These are phyloP conservation scores for Albugo laibachii DNA, from an alignment of 352 stramenopile genomes.

Conservation along the genomic window DNA sequence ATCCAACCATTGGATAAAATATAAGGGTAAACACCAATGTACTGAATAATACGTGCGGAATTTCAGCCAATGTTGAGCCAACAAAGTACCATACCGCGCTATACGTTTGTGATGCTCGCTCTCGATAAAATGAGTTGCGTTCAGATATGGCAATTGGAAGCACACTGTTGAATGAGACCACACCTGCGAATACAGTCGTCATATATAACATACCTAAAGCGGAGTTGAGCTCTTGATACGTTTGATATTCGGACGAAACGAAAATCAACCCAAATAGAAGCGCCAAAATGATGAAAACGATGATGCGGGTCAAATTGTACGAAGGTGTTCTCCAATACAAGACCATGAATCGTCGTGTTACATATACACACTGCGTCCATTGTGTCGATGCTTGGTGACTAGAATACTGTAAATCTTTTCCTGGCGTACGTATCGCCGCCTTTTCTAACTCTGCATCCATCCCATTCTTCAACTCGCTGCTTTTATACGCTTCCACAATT, in stretches of 20 bases:
- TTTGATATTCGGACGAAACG: conserved; percentile 14
- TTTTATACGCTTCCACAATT: conserved; percentile 18
- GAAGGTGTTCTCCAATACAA: conserved; percentile 54
- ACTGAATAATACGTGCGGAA: conserved; percentile 33
- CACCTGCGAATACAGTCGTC: conserved; percentile 35
- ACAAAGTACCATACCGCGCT: conserved; percentile 42
- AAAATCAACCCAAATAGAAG: conserved; percentile 63
- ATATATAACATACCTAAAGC: conserved; percentile 63
- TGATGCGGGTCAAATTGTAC: conserved; percentile 57
- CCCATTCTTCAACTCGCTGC: conserved; percentile 9
- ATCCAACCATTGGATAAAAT: conserved; percentile 31
- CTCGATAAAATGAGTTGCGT: conserved; percentile 46
- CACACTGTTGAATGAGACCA: conserved; percentile 42
- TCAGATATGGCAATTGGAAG: conserved; percentile 48
- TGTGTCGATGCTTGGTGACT: conserved; percentile 13
- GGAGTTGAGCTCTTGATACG: conserved; percentile 21
- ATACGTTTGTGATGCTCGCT: conserved; percentile 66
- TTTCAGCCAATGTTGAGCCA: conserved; percentile 58
- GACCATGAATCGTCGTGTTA: conserved; percentile 9
- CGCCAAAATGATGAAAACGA: conserved; percentile 38
- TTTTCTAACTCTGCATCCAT: conserved; percentile 8
- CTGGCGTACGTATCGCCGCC: conserved; percentile 8
- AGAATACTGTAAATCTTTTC: conserved; percentile 12
- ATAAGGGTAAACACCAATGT: conserved; percentile 29
- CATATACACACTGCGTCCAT: conserved; percentile 1